phyloP scores from a whole-genome alignment of 108 stramenopile genomes.

The Nitzschia inconspicua region DNA sequence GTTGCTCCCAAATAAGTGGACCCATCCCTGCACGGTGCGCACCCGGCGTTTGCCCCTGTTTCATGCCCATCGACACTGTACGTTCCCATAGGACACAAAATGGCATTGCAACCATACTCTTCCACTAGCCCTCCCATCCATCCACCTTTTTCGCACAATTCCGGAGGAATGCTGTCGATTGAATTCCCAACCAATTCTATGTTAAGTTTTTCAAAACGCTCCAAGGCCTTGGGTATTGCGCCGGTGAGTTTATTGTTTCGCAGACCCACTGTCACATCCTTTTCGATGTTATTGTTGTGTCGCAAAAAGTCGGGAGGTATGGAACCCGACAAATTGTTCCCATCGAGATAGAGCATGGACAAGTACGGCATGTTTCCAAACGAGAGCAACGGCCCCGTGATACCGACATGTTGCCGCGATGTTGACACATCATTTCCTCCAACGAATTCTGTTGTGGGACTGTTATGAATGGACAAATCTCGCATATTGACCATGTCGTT shows the following conservation, averaged over 20 bases:
- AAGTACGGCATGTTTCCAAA: constrained; percentile 29
- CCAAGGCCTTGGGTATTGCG: constrained; percentile 31
- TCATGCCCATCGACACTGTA: constrained; percentile 1
- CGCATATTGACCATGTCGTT: constrained; percentile 38
- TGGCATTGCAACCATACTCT: constrained; percentile 22
- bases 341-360: constrained; percentile 15
- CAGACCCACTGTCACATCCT: constrained; percentile 39
- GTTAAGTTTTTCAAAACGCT: constrained; percentile 35
- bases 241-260: constrained; percentile 48
- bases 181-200: constrained; percentile 41
- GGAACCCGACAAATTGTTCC: constrained; percentile 29
- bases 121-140: constrained; percentile 36
- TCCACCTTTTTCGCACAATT: constrained; percentile 13
- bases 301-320: constrained; percentile 35
- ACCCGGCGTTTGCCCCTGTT: constrained; percentile 1
- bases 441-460: not conserved
- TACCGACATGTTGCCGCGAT: constrained; percentile 5
- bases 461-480: constrained; percentile 33
- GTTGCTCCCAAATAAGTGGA: not conserved
- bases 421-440: constrained; percentile 5
- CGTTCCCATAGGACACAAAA: constrained; percentile 19
- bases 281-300: constrained; percentile 10
- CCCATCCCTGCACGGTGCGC: constrained; percentile 8
- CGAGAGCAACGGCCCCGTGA: constrained; percentile 25
- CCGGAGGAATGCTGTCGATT: constrained; percentile 22